Evolutionary conservation across 306 rosid species (phyloP).

Genomic region (Luffa aegyptiaca): DNA sequence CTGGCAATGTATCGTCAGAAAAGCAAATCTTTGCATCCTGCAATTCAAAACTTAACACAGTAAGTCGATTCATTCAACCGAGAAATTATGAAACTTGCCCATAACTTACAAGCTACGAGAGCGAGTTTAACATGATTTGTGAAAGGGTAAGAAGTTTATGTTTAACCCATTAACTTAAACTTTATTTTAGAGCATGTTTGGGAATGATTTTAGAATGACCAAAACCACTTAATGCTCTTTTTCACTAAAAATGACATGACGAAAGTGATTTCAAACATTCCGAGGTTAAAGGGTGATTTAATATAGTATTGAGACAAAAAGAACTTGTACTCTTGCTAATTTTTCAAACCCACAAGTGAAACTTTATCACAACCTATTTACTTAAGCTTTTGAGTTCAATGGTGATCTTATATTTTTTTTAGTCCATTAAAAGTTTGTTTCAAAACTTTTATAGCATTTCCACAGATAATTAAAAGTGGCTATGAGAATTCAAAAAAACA

Average conservation of each 20-base stretch:
- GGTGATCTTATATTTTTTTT: background rate
- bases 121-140: background rate
- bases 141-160: too few species aligned
- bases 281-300: too few species aligned
- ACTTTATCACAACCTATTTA: background rate
- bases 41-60: background rate
- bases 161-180: background rate
- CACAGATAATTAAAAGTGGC: background rate
- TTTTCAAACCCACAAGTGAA: background rate
- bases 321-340: background rate
- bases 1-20: constrained; percentile 21
- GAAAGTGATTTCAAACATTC: too few species aligned
- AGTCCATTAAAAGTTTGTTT: background rate
- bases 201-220: too few species aligned
- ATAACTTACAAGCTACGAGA: background rate
- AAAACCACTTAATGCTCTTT: too few species aligned
- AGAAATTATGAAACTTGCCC: background rate
- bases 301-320: background rate
- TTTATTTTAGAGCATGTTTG: too few species aligned
- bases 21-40: constrained; percentile 18
- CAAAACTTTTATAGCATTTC: background rate
- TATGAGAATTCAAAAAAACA: background rate
- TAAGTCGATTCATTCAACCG: background rate
- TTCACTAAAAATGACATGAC: too few species aligned
- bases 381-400: background rate